These are phyloP conservation scores for Penicillium sp. DNA, from an alignment of 2,329 filamentous ascomycete genomes.

Conservation along the genomic window DNA sequence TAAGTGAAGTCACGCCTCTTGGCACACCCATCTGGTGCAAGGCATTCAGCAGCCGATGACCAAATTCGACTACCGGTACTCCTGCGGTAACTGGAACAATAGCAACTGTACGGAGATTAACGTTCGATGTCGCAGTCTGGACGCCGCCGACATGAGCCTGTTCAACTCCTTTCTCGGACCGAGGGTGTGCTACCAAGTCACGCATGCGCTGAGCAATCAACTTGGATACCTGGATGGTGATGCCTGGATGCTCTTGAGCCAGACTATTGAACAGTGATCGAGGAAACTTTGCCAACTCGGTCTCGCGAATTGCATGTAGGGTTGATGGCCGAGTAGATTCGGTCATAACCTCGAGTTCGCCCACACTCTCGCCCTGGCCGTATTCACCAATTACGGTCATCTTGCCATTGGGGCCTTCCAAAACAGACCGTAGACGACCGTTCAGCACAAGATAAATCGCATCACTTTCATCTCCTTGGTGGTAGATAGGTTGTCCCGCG, in stretches of 20 bases:
- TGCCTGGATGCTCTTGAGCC: slow-evolving; percentile 93
- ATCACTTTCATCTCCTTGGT: slow-evolving; percentile 92
- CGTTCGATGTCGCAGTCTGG: slow-evolving; percentile 69
- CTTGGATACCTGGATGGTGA: slow-evolving; percentile 98
- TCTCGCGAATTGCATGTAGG: slow-evolving; percentile 92
- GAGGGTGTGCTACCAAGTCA: slow-evolving; percentile 77
- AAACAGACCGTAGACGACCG: slow-evolving; percentile 79
- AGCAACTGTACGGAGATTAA: slow-evolving; percentile 90
- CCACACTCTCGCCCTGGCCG: slow-evolving; percentile 95
- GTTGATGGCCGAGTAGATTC: slow-evolving; percentile 89
- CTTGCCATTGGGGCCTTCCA: slow-evolving; percentile 76
- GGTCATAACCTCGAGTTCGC: slow-evolving; percentile 94
- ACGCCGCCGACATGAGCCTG: slow-evolving; percentile 54
- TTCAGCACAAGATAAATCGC: slow-evolving; percentile 98
- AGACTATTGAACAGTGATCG: slow-evolving; percentile 96
- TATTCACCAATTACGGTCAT: slow-evolving; percentile 89
- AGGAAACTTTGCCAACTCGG: slow-evolving; percentile 93
- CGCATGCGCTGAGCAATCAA: slow-evolving; percentile 97
- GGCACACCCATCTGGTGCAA: slow-evolving; percentile 84
- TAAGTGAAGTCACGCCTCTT: slow-evolving; percentile 87
- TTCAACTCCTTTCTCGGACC: slow-evolving; percentile 66
- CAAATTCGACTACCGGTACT: slow-evolving; percentile 93
- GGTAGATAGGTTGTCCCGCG: slow-evolving; percentile 90
- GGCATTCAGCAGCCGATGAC: slow-evolving; percentile 82
- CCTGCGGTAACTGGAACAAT: slow-evolving; percentile 88